phyloP scores from a whole-genome alignment of 2,329 filamentous ascomycete species.

The Botrytis aclada region DNA sequence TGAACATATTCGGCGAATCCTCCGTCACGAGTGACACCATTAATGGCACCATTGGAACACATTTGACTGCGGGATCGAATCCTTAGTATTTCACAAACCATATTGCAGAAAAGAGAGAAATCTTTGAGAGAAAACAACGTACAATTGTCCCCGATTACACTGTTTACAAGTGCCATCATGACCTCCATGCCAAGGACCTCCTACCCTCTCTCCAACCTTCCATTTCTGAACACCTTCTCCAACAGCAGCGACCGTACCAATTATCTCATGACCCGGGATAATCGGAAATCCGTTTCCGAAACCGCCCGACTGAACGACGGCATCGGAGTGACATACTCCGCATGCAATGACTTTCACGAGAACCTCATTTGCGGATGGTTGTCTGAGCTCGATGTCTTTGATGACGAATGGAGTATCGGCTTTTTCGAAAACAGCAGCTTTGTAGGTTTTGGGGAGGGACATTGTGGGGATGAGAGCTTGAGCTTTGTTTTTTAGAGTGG shows the following conservation, averaged over 20 bases:
- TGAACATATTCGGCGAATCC: slow-evolving; percentile 65
- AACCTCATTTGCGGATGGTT: slow-evolving; percentile 56
- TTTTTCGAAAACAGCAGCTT: slow-evolving; percentile 59
- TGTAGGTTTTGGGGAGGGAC: slow-evolving; percentile 62
- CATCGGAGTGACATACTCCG: slow-evolving; percentile 68
- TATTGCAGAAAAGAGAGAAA: too few relatives aligned
- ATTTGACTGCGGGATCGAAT: slow-evolving; percentile 47
- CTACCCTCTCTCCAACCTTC: slow-evolving; percentile 63
- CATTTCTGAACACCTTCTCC: slow-evolving; percentile 56
- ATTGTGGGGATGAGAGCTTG: slow-evolving; percentile 24
- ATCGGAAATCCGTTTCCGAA: slow-evolving; percentile 58
- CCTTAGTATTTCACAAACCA: background rate
- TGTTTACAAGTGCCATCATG: slow-evolving; percentile 56
- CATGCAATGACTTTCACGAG: slow-evolving; percentile 70
- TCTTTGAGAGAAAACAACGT: slow-evolving; percentile 35
- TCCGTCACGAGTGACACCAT: slow-evolving; percentile 64
- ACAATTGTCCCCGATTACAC: slow-evolving; percentile 55
- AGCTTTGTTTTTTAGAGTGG: background rate
- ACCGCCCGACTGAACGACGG: slow-evolving; percentile 43
- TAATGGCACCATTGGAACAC: slow-evolving; percentile 60
- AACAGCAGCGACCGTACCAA: slow-evolving; percentile 63
- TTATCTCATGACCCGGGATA: slow-evolving; percentile 67
- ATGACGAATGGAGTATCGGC: slow-evolving; percentile 52
- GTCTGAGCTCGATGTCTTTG: slow-evolving; percentile 56
- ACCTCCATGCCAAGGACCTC: slow-evolving; percentile 66